A percentile compares a stretch with the other conserved stretches of the same genome.
Conservation (phyloP, 2,329 filamentous ascomycete genomes). For the Aspergillus sp. region DNA sequence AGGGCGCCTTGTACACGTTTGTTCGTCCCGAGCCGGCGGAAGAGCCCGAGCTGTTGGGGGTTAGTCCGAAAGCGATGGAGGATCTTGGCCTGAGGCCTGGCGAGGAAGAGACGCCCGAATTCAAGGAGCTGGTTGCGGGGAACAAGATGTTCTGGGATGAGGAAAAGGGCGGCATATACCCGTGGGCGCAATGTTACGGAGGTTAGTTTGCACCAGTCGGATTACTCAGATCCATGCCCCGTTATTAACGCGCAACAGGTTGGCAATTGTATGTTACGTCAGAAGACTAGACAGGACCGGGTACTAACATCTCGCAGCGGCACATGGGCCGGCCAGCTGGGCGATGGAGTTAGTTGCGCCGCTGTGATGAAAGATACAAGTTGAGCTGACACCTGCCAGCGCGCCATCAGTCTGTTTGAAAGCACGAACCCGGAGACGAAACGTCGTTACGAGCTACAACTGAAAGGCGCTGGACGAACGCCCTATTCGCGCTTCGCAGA, state of each 20-base stretch:
- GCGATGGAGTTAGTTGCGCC: constrained; percentile 63
- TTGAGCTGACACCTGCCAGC: constrained; percentile 27
- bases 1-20: constrained; percentile 82
- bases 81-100: constrained; percentile 73
- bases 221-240: neutral
- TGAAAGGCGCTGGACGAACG: constrained; percentile 90
- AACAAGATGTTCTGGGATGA: constrained; percentile 77
- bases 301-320: constrained; percentile 54
- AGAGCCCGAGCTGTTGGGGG: constrained; percentile 74
- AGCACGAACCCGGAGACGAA: constrained; percentile 69
- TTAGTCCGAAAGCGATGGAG: constrained; percentile 73
- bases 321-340: constrained; percentile 91
- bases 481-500: constrained; percentile 97
- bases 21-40: constrained; percentile 74
- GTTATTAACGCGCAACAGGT: constrained; percentile 29
- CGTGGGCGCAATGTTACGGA: constrained; percentile 98
- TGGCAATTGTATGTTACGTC: constrained; percentile 48
- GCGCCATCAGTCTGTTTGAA: constrained; percentile 93
- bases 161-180: constrained; percentile 76
- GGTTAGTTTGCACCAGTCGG: constrained; percentile 58
- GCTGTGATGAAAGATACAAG: neutral
- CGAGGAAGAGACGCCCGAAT: constrained; percentile 69
- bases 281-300: neutral
- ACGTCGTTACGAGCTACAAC: constrained; percentile 81
- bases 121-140: constrained; percentile 73